A percentile compares a stretch with the other conserved stretches of the same genome.
These are phyloP conservation scores for Xanthoconium stramineum DNA, from an alignment of 768 basidiomycete genomes.

Conservation along the genomic window DNA sequence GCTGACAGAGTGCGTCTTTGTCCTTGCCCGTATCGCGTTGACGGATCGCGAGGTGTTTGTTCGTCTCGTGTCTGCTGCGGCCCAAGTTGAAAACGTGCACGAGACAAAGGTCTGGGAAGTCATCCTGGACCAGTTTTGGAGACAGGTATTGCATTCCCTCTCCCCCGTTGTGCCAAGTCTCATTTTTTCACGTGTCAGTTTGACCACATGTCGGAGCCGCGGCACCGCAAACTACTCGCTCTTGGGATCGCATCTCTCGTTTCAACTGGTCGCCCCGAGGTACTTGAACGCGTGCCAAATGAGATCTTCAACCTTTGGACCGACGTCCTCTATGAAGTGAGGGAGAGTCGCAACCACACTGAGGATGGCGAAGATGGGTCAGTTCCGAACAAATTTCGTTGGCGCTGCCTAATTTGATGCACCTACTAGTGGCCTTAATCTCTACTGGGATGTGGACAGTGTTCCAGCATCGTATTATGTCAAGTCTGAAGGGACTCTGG, in stretches of 20 bases:
- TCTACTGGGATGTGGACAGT: constrained; percentile 69
- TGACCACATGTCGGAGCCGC: constrained; percentile 86
- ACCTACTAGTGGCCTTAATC: constrained; percentile 37
- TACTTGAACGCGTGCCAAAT: constrained; percentile 64
- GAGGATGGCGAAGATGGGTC: constrained; percentile 38
- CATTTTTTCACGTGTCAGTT: constrained; percentile 48
- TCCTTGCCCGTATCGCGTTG: constrained; percentile 72
- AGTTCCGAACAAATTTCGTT: constrained; percentile 1
- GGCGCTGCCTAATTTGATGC: background rate
- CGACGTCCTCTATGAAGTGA: constrained; percentile 84
- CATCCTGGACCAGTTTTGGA: constrained; percentile 80
- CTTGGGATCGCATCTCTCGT: constrained; percentile 79
- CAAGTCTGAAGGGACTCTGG: constrained; percentile 66
- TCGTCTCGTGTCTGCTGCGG: constrained; percentile 64
- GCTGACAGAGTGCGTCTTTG: constrained; percentile 67
- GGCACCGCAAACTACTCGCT: constrained; percentile 78
- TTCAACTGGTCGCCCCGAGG: constrained; percentile 68
- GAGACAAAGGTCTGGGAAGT: constrained; percentile 61
- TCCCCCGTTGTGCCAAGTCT: background rate
- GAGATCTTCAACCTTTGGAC: constrained; percentile 88
- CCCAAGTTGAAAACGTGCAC: constrained; percentile 41
- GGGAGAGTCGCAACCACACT: constrained; percentile 53
- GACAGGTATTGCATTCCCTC: constrained; percentile 51
- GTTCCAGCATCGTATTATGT: constrained; percentile 58
- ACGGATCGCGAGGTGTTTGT: constrained; percentile 65